These are phyloP conservation scores for Micractinium conductrix DNA, from an alignment of 139 green algal species.

Conservation along the genomic window DNA sequence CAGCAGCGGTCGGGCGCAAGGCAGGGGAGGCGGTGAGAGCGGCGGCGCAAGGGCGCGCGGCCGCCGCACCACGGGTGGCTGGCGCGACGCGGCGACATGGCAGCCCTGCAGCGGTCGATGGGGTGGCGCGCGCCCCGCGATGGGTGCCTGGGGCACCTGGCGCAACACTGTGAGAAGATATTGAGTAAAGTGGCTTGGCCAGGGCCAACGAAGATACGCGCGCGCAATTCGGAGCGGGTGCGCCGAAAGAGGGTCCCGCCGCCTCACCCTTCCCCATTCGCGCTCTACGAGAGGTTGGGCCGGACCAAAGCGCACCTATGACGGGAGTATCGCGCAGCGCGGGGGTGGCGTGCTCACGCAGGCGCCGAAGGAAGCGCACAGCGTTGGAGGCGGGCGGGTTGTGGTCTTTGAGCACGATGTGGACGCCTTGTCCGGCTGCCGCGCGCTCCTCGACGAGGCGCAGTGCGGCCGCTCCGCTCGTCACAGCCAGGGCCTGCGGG, in stretches of 20 bases:
- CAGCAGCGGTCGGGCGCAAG: background rate
- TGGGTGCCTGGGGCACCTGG: too few relatives aligned
- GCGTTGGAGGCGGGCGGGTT: constrained; percentile 64
- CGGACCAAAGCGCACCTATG: constrained; percentile 47
- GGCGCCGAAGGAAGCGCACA: constrained; percentile 60
- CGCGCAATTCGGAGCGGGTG: background rate
- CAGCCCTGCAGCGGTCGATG: too few relatives aligned
- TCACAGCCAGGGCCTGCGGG: constrained; percentile 57
- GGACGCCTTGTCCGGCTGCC: constrained; percentile 36
- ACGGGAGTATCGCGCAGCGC: constrained; percentile 54
- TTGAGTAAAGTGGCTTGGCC: too few relatives aligned
- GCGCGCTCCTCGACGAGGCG: constrained; percentile 44
- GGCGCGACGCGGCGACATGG: background rate
- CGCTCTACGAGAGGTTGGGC: too few relatives aligned
- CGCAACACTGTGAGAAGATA: too few relatives aligned
- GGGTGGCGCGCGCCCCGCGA: too few relatives aligned
- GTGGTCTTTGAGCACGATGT: constrained; percentile 81
- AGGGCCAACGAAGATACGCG: background rate
- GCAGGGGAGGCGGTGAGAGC: background rate
- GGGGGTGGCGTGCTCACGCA: constrained; percentile 34
- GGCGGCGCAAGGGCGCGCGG: background rate
- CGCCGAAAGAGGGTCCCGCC: too few relatives aligned
- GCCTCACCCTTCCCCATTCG: background rate
- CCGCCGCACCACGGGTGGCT: background rate
- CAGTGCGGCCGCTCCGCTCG: constrained; percentile 55